phyloP scores from a whole-genome alignment of 1,284 basidiomycete genomes.

The Sanguinoderma infundibulare region DNA sequence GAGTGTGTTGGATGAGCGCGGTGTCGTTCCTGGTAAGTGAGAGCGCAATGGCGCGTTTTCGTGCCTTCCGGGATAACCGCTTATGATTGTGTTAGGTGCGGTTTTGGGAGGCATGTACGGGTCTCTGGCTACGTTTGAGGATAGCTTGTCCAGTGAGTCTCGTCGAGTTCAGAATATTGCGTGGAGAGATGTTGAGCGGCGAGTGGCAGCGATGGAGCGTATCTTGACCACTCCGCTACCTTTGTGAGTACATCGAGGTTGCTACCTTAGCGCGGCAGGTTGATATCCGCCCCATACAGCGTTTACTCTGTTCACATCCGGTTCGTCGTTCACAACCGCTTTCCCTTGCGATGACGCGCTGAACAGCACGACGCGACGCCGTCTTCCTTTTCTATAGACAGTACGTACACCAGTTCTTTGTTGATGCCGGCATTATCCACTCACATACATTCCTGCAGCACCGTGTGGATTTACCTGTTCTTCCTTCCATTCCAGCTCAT shows the following conservation, averaged over 20 bases:
- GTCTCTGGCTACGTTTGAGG: conserved; percentile 55
- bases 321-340: conserved; percentile 26
- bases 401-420: conserved; percentile 28
- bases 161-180: background rate
- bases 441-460: conserved; percentile 40
- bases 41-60: background rate
- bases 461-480: conserved; percentile 71
- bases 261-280: background rate
- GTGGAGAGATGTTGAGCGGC: background rate
- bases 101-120: conserved; percentile 56
- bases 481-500: conserved; percentile 72
- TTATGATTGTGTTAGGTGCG: conserved; percentile 40
- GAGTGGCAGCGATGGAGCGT: conserved; percentile 50
- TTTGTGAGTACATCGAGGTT: conserved; percentile 48
- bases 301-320: conserved; percentile 67
- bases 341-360: background rate
- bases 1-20: conserved; percentile 58
- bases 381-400: conserved; percentile 30
- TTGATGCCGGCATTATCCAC: background rate
- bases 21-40: conserved; percentile 48
- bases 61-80: background rate
- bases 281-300: conserved; percentile 36
- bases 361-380: background rate
- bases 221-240: conserved; percentile 68
- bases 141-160: conserved; percentile 51